A percentile compares a stretch with the other conserved stretches of the same genome.
phyloP scores from a whole-genome alignment of 2,329 filamentous ascomycete genomes.

The Penicillium sp. region DNA sequence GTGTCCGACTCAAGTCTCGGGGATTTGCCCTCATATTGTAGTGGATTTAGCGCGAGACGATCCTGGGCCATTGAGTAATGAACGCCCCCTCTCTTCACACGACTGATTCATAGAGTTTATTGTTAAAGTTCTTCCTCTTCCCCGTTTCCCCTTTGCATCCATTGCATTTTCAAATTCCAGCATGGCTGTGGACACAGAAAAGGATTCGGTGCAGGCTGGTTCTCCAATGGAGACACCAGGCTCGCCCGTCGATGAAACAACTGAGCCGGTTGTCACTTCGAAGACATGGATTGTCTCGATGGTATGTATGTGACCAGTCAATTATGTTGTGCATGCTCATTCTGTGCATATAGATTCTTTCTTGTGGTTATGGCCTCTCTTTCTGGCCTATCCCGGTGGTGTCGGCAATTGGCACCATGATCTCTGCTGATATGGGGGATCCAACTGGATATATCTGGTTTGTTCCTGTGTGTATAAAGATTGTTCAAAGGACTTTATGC shows the following conservation, averaged over 20 bases:
- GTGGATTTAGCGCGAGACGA: background rate
- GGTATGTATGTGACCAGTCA: slow-evolving; percentile 9
- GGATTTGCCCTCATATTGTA: background rate
- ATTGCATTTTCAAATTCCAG: background rate
- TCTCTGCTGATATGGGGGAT: slow-evolving; percentile 28
- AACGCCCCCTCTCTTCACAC: background rate
- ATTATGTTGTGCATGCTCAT: background rate
- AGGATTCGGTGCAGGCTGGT: background rate
- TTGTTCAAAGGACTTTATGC: no score
- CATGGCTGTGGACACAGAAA: slow-evolving; percentile 10
- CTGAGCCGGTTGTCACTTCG: slow-evolving; percentile 19
- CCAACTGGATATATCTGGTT: slow-evolving; percentile 30
- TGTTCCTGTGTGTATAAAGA: slow-evolving; percentile 19
- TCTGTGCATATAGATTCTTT: slow-evolving; percentile 23
- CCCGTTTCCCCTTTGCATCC: background rate
- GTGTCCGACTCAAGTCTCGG: background rate
- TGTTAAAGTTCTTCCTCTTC: background rate
- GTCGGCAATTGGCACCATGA: slow-evolving; percentile 23
- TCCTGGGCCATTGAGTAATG: background rate
- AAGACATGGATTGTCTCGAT: slow-evolving; percentile 27
- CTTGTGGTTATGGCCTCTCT: slow-evolving; percentile 33
- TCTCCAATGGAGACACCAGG: background rate
- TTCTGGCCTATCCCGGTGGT: slow-evolving; percentile 32
- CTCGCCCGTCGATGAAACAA: slow-evolving; percentile 1
- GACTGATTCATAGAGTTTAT: background rate